A percentile compares a stretch with the other conserved stretches of the same genome.
Conservation (phyloP, 495 filamentous ascomycete species). For the Pyrenopolyporus hunteri region DNA sequence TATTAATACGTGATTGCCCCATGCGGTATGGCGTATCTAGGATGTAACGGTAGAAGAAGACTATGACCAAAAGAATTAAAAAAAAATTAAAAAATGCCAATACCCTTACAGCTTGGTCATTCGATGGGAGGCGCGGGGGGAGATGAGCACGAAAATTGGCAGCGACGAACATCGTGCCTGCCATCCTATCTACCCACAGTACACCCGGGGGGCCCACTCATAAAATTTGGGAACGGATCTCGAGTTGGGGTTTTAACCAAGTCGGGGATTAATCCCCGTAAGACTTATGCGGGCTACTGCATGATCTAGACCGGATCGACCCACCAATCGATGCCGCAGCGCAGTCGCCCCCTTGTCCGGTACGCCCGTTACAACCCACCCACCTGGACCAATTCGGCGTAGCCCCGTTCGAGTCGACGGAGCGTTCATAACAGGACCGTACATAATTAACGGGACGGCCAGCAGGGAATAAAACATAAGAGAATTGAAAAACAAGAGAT, state of each 20-base stretch:
- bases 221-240: slow-evolving; percentile 23
- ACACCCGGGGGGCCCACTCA: background rate
- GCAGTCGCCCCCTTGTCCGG: slow-evolving; percentile 9
- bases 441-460: too few species aligned
- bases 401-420: too few species aligned
- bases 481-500: too few species aligned
- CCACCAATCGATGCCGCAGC: slow-evolving; percentile 18
- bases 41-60: too few species aligned
- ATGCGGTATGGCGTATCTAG: too few species aligned
- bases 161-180: slow-evolving; percentile 4
- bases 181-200: too few species aligned
- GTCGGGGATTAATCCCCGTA: slow-evolving; percentile 34
- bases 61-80: too few species aligned
- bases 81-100: too few species aligned
- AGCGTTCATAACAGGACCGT: too few species aligned
- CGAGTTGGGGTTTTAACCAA: slow-evolving; percentile 31
- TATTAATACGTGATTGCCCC: too few species aligned
- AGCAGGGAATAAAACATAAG: too few species aligned
- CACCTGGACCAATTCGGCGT: slow-evolving; percentile 2
- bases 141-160: slow-evolving; percentile 12
- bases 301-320: slow-evolving; percentile 33
- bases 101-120: too few species aligned
- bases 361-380: background rate
- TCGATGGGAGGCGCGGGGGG: slow-evolving; percentile 25
- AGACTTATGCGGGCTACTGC: slow-evolving; percentile 27